Evolutionary conservation across 148 eudicot species (phyloP).

Genomic region (Spergularia bocconei): DNA sequence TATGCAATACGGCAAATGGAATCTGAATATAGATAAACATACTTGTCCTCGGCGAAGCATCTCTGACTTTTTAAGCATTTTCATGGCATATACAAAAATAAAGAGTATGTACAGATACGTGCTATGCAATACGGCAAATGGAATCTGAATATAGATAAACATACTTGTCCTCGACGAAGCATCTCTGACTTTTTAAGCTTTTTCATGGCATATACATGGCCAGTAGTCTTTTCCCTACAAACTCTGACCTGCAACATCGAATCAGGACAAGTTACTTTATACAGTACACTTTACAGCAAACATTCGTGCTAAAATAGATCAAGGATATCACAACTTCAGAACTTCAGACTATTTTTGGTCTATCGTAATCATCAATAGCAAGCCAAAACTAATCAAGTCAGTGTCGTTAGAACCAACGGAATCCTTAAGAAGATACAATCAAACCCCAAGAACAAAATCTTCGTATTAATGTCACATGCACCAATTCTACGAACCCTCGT

Average conservation of each 20-base stretch:
- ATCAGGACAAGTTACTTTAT: constrained; percentile 4
- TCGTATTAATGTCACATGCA: neutral
- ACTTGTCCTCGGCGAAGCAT: constrained; percentile 99
- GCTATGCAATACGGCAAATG: neutral
- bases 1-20: neutral
- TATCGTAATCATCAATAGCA: neutral
- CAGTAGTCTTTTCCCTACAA: constrained; percentile 84
- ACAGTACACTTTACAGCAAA: neutral
- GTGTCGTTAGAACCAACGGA: neutral
- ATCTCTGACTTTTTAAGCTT: constrained; percentile 95
- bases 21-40: constrained; percentile 26
- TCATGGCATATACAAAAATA: constrained; percentile 77
- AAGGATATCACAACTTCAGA: neutral
- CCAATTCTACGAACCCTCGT: too few relatives aligned
- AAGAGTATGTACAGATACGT: neutral
- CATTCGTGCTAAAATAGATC: neutral
- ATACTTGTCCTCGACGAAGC: constrained; percentile 98
- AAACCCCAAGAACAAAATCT: neutral
- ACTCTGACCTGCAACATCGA: constrained; percentile 67
- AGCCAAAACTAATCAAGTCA: neutral
- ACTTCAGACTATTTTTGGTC: neutral
- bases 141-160: constrained; percentile 22
- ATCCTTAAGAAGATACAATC: neutral
- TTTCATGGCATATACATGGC: constrained; percentile 89
- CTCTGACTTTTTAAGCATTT: constrained; percentile 91